phyloP scores from a whole-genome alignment of 1,284 basidiomycete genomes.

The Tilletia caries region DNA sequence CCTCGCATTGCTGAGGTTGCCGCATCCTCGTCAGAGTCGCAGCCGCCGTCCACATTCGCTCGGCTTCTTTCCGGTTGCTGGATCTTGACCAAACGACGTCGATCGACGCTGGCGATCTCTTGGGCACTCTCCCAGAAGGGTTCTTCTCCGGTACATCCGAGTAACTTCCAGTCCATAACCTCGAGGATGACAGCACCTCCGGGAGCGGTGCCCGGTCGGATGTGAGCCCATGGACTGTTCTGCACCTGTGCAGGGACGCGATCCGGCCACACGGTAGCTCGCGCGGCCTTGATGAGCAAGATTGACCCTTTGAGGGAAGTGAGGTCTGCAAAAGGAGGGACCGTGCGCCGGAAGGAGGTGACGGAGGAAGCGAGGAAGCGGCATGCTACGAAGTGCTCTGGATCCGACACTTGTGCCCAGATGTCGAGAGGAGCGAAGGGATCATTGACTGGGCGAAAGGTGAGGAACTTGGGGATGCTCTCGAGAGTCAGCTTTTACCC shows the following conservation, averaged over 20 bases:
- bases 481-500: not conserved
- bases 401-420: slow-evolving; percentile 10
- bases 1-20: not conserved
- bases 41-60: not conserved
- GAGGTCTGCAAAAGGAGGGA: not conserved
- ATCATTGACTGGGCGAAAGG: not conserved
- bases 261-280: not conserved
- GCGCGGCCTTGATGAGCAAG: not conserved
- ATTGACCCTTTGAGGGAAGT: slow-evolving; percentile 5
- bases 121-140: slow-evolving; percentile 5
- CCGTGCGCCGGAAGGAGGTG: not conserved
- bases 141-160: not conserved
- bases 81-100: not conserved
- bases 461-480: slow-evolving; percentile 1
- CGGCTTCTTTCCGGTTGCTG: not conserved
- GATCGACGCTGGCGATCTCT: not conserved
- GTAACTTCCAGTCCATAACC: not conserved
- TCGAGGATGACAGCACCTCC: not conserved
- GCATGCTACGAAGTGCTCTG: slow-evolving; percentile 9
- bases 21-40: not conserved
- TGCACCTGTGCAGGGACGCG: not conserved
- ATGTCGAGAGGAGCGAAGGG: not conserved
- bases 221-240: not conserved
- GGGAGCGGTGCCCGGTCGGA: not conserved
- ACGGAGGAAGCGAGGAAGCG: not conserved